These are phyloP conservation scores for Eremothecium gossypii DNA, from an alignment of 1,139 yeast species.

Conservation along the genomic window DNA sequence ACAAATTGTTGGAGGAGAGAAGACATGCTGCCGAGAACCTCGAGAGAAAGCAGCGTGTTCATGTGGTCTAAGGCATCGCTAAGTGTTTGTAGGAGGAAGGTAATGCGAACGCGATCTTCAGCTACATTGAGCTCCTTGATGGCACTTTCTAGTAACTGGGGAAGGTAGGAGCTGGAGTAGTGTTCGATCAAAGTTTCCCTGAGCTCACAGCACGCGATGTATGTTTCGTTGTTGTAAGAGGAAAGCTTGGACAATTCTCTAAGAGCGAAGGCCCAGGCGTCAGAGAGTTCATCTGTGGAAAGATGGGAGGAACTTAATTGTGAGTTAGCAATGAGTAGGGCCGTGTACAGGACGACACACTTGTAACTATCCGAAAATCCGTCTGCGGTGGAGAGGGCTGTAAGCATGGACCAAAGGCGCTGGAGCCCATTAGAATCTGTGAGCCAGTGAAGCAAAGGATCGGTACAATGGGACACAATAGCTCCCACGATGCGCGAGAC, in stretches of 20 bases:
- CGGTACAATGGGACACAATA: background rate
- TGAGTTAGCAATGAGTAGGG: slow-evolving; percentile 12
- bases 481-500: slow-evolving; percentile 1
- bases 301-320: slow-evolving; percentile 7
- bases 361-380: slow-evolving; percentile 11
- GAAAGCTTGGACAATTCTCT: slow-evolving; percentile 16
- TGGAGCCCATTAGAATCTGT: background rate
- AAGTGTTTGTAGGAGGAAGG: slow-evolving; percentile 4
- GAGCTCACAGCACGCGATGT: slow-evolving; percentile 18
- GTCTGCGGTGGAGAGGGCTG: background rate
- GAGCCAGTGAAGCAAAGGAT: background rate
- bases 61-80: background rate
- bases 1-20: slow-evolving; percentile 1
- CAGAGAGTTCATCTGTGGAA: slow-evolving; percentile 1
- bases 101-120: slow-evolving; percentile 5
- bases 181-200: slow-evolving; percentile 13
- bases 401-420: slow-evolving; percentile 1
- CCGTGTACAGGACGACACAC: slow-evolving; percentile 19
- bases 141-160: slow-evolving; percentile 5
- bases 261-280: slow-evolving; percentile 17
- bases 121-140: slow-evolving; percentile 2
- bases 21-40: slow-evolving; percentile 4
- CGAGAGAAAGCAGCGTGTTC: slow-evolving; percentile 1
- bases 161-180: background rate
- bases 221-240: slow-evolving; percentile 20